Evolutionary conservation across 176 grass and related monocot species (phyloP), one percentile per base, ranked within the genome.

Genomic region (Avena atlantica): DNA sequence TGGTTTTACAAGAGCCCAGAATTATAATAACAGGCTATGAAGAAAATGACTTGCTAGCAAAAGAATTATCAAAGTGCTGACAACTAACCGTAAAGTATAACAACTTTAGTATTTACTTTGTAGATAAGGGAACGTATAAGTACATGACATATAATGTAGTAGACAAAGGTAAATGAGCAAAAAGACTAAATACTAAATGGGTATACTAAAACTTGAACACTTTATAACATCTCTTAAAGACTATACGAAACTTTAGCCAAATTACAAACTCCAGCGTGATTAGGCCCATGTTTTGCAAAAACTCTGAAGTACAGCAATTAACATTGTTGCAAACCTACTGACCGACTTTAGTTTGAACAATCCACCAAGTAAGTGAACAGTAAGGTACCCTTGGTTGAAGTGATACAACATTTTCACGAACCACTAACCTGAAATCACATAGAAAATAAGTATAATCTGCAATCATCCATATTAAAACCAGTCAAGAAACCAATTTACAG

Each of bases 41-140:
- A 85, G 16, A 14, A 52, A 80, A 86, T 3, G 2, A 37, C 3
- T 37, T 20, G 53, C 12, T 78, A 78, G 63, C 7, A 49, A 21
- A 90, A 4, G 4, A 64, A 37, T 2, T 62, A 80, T 85, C 51
- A 17, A 12, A 44, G 10, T 55, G 5, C 44, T 47, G n/a, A 34
- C 34, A 63, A 62, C 44, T 83, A 78, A 27, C 65, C 78, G 55
- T 63, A 78, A 86, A 83, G 27, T 65, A 87, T 83, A 14, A 48
- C 20, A 47, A 3, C 53, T 58, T 57, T 66, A 31, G 27, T 66
- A 31, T 12, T 83, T 49, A 51, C 80, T 87, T 80, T 67, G 48
- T 63, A 74, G 9, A 13, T 4, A 91, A 84, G 57, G 56, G 19
- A 79, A 25, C 12, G 21, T 29, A 61, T 29, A 61, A 1, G 56